A percentile compares a stretch with the other conserved stretches of the same genome.
These are phyloP conservation scores for Phytophthora sansomeana DNA, from an alignment of 352 stramenopile species.

Conservation along the genomic window DNA sequence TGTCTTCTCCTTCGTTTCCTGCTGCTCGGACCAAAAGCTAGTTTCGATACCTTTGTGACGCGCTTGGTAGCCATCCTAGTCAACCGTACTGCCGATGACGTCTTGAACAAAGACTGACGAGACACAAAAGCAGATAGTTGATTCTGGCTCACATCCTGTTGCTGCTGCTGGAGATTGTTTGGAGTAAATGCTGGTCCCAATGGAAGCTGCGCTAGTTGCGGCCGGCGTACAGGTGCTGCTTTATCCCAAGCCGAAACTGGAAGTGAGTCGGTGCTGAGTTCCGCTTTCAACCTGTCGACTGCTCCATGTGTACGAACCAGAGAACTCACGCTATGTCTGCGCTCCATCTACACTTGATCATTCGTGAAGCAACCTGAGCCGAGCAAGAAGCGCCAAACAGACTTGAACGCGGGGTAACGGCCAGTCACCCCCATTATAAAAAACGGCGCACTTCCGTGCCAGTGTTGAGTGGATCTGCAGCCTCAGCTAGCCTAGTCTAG, in stretches of 20 bases:
- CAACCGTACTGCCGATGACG: constrained; percentile 6
- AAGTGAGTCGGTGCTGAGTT: background rate
- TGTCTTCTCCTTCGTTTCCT: constrained; percentile 20
- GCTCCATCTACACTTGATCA: constrained; percentile 25
- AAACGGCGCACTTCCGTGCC: constrained; percentile 19
- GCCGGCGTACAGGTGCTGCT: constrained; percentile 10
- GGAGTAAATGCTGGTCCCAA: constrained; percentile 11
- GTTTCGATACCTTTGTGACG: constrained; percentile 43
- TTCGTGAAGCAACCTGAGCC: constrained; percentile 2
- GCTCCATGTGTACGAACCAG: background rate
- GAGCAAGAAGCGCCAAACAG: background rate
- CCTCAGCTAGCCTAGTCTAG: constrained; percentile 11
- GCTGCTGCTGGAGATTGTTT: constrained; percentile 26
- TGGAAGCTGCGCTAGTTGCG: constrained; percentile 18
- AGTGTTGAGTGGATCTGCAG: constrained; percentile 26
- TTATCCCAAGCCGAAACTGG: constrained; percentile 14
- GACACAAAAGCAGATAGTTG: constrained; percentile 3
- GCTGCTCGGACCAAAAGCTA: constrained; percentile 13
- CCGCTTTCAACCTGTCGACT: constrained; percentile 9
- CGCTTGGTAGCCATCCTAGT: constrained; percentile 21
- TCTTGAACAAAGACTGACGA: constrained; percentile 9
- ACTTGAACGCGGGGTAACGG: constrained; percentile 21
- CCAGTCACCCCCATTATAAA: constrained; percentile 32
- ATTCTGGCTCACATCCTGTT: constrained; percentile 23
- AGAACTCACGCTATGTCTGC: constrained; percentile 11